Base-by-base conservation (phyloP, 495 filamentous ascomycete species). In the Gamarada debralockiae region DNA sequence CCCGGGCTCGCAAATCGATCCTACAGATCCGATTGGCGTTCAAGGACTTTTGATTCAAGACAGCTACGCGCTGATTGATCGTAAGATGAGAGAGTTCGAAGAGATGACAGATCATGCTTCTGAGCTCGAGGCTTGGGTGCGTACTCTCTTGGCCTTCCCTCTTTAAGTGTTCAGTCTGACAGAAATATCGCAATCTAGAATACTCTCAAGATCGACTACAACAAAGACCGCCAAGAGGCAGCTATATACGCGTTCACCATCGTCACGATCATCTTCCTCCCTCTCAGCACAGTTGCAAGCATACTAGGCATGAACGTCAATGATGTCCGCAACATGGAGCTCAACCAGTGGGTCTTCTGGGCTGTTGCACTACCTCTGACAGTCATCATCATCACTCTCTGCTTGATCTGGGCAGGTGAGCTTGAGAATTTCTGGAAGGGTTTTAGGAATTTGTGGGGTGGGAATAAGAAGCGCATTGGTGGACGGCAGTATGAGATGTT, bases 311-410 rank as follows among this genome's bases (percentile, higher is more conserved):
- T 76, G 73, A 77, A 77, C 55, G 72, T 53, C 37, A 62, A 54
- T 48, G 76, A 79, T 56, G 58, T 80, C 4, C 70, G 75, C 12
- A 69, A 77, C 56, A 79, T 76, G 74, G 60, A 70, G 1, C 36
- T 46, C 2, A 66, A 58, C 0, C 75, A 80, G 60, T 66, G 68
- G 64, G 58, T 72, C 1, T 81, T 75, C 55, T 82, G 77, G 79
- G 67, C 62, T 4, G 58, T 67, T 3, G 71, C 77, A 0, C 17
- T 73, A 0, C 76, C 78, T 1, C 61, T 78, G 0, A 76, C 75
- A 0, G 52, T 70, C 1, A 27, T 69, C 2, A 66, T 79, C 27
- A 58, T 73, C 48, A 29, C 70, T 13, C 27, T 65, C 2, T 67
- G 65, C 3, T 42, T 73, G 17, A 58, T 65, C 34, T 71, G 65